phyloP scores from a whole-genome alignment of 345 rosid genomes.

The Heritiera littoralis region DNA sequence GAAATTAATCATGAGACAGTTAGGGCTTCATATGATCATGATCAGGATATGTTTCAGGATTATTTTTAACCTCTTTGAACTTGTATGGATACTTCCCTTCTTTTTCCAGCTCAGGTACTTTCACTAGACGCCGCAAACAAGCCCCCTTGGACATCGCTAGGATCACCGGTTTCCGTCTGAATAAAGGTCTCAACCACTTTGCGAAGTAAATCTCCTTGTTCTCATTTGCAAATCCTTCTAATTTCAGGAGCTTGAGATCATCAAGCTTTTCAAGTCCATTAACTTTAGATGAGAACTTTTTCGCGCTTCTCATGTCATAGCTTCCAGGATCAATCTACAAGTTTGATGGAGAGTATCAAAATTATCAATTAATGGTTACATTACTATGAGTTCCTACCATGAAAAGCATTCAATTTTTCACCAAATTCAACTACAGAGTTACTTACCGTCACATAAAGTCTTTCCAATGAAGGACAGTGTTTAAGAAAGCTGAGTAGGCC shows the following conservation, averaged over 20 bases:
- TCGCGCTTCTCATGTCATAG: not conserved
- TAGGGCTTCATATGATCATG: not conserved
- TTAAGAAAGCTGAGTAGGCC: too few species aligned
- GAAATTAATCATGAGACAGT: not conserved
- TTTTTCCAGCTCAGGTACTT: not conserved
- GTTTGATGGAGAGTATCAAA: not conserved
- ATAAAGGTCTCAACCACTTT: not conserved
- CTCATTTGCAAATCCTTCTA: too few species aligned
- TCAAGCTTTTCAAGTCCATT: not conserved
- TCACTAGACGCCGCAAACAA: not conserved
- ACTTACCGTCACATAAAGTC: too few species aligned
- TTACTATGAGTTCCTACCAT: too few species aligned
- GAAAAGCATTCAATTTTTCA: too few species aligned
- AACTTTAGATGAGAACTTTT: not conserved
- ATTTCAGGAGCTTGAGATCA: not conserved
- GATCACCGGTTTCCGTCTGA: not conserved
- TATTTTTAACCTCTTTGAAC: not conserved
- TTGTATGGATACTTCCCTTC: slow-evolving; percentile 11
- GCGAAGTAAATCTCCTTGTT: too few species aligned
- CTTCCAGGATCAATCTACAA: slow-evolving; percentile 6
- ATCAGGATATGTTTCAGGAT: not conserved
- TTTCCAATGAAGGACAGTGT: too few species aligned
- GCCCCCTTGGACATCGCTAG: not conserved
- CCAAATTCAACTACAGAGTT: too few species aligned
- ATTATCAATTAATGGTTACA: too few species aligned